These are phyloP conservation scores for Wickerhamiella australiensis DNA, from an alignment of 805 yeast species.

Conservation along the genomic window DNA sequence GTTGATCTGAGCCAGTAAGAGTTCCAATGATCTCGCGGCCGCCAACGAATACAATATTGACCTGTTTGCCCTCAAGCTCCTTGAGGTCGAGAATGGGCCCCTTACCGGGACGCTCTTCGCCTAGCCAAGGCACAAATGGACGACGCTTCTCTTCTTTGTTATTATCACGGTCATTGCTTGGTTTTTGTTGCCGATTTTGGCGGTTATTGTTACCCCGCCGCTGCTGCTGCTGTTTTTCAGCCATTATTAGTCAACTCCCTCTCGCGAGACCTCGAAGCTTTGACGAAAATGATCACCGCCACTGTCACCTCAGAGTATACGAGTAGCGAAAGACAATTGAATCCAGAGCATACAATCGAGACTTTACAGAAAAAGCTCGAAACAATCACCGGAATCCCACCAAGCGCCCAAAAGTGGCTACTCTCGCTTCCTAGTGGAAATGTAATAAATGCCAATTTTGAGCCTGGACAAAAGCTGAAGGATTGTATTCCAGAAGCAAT, in stretches of 20 bases:
- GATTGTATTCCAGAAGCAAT: not conserved
- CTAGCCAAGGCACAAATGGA: slow-evolving; percentile 24
- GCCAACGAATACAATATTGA: slow-evolving; percentile 71
- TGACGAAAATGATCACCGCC: not conserved
- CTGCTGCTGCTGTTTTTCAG: slow-evolving; percentile 14
- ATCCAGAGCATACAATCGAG: slow-evolving; percentile 47
- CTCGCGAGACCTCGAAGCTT: not conserved
- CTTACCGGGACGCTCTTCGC: slow-evolving; percentile 67
- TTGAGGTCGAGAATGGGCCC: slow-evolving; percentile 78
- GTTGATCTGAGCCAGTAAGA: slow-evolving; percentile 86
- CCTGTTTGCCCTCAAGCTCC: slow-evolving; percentile 57
- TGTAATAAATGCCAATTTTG: slow-evolving; percentile 11
- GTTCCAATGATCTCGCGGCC: slow-evolving; percentile 76
- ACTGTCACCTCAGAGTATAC: slow-evolving; percentile 46
- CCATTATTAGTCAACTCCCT: slow-evolving; percentile 7
- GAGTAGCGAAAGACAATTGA: slow-evolving; percentile 55
- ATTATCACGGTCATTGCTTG: slow-evolving; percentile 15
- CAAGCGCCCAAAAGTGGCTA: slow-evolving; percentile 35
- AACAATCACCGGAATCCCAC: slow-evolving; percentile 62
- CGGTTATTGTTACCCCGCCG: slow-evolving; percentile 17
- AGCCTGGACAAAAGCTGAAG: not conserved
- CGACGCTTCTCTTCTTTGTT: slow-evolving; percentile 26
- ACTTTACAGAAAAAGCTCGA: slow-evolving; percentile 47
- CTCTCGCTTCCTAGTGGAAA: slow-evolving; percentile 20
- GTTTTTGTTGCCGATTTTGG: slow-evolving; percentile 14